These are phyloP conservation scores for Psidium guajava DNA, from an alignment of 345 rosid species.

Conservation along the genomic window DNA sequence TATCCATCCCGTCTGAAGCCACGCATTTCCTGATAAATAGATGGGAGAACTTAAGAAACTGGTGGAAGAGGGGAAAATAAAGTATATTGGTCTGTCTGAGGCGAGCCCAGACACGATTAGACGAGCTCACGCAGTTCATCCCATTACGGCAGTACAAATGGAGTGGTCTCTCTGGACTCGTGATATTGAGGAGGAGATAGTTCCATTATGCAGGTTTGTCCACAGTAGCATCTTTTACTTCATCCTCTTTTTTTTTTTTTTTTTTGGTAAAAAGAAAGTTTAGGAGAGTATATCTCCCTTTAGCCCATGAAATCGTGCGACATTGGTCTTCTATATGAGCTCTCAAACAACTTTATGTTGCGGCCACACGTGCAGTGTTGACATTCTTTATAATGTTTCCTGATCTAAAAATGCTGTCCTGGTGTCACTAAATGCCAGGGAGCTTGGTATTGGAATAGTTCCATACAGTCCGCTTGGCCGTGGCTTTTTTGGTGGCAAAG, in stretches of 20 bases:
- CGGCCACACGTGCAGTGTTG: neutral
- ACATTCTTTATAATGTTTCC: neutral
- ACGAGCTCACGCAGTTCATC: constrained; percentile 38
- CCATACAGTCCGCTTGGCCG: constrained; percentile 15
- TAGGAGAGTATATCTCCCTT: neutral
- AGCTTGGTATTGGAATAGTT: constrained; percentile 10
- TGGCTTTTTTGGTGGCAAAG: constrained; percentile 5
- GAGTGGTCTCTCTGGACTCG: constrained; percentile 33
- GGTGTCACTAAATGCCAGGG: neutral
- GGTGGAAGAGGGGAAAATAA: constrained; percentile 30
- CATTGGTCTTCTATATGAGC: neutral
- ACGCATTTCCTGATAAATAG: constrained; percentile 2
- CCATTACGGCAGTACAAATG: constrained; percentile 31
- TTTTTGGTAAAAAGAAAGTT: neutral
- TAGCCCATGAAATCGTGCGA: neutral
- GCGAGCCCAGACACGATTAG: constrained; percentile 23
- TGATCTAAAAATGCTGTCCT: neutral
- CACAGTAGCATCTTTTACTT: neutral
- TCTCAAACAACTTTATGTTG: neutral
- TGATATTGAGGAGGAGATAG: constrained; percentile 35
- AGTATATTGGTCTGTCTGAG: constrained; percentile 32
- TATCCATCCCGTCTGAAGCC: neutral
- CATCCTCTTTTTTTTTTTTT: neutral
- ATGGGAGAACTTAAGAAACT: constrained; percentile 29
- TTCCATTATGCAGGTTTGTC: constrained; percentile 30